phyloP scores from a whole-genome alignment of 257 asterid species.

The Avicennia marina region DNA sequence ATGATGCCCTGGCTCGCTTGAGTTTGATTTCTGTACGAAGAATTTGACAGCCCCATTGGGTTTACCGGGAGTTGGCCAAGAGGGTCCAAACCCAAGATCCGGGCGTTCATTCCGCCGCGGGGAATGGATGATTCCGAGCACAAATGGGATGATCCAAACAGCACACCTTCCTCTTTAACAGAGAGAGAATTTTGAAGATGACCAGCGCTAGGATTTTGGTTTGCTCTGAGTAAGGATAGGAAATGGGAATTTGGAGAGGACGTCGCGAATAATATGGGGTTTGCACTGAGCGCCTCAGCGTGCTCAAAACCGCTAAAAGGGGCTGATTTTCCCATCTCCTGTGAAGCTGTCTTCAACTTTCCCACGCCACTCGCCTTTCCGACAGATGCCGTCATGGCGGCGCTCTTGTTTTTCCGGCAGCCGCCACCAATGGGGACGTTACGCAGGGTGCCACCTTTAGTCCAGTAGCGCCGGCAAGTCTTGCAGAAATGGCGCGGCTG shows the following conservation, averaged over 20 bases:
- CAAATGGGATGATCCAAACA: slow-evolving; percentile 22
- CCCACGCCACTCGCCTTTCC: slow-evolving; percentile 34
- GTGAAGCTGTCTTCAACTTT: slow-evolving; percentile 33
- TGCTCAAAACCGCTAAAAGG: slow-evolving; percentile 36
- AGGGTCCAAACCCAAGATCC: slow-evolving; percentile 32
- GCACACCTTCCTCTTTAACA: slow-evolving; percentile 36
- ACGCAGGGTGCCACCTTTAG: too few relatives aligned
- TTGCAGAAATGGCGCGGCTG: slow-evolving; percentile 95
- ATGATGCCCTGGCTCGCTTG: slow-evolving; percentile 22
- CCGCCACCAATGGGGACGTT: slow-evolving; percentile 90
- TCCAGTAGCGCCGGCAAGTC: slow-evolving; percentile 93
- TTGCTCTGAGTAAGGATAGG: slow-evolving; percentile 47
- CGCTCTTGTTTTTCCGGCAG: slow-evolving; percentile 63
- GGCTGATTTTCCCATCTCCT: slow-evolving; percentile 31
- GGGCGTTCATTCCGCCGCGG: slow-evolving; percentile 2
- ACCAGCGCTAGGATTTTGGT: slow-evolving; percentile 41
- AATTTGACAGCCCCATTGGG: slow-evolving; percentile 18
- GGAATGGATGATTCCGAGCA: slow-evolving; percentile 14
- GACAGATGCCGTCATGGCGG: slow-evolving; percentile 27
- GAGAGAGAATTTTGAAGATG: slow-evolving; percentile 11
- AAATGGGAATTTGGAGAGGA: slow-evolving; percentile 45
- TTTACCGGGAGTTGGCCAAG: slow-evolving; percentile 26
- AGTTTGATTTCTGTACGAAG: slow-evolving; percentile 40
- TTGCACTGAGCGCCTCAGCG: slow-evolving; percentile 20
- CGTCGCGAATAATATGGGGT: slow-evolving; percentile 39